These are phyloP conservation scores for Anthracocystis panici-leucophaei DNA, from an alignment of 1,284 basidiomycete species.

Conservation along the genomic window DNA sequence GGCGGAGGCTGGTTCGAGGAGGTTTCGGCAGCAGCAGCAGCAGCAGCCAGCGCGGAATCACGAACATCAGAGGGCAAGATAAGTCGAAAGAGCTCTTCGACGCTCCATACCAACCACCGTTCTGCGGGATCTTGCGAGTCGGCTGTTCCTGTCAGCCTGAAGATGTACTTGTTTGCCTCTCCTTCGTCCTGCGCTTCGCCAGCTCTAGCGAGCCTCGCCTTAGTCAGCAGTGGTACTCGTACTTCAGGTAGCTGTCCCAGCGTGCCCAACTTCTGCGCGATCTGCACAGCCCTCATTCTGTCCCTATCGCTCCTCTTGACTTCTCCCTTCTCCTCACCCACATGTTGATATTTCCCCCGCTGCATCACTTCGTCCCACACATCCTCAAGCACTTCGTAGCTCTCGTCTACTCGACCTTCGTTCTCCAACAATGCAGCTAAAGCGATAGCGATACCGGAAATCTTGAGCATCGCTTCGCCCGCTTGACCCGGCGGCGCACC, in stretches of 20 bases:
- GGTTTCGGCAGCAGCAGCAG: slow-evolving; percentile 6
- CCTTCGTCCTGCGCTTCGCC: slow-evolving; percentile 13
- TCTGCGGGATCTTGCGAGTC: slow-evolving; percentile 57
- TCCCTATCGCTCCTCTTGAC: slow-evolving; percentile 42
- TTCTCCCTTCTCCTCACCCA: slow-evolving; percentile 26
- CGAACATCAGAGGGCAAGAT: slow-evolving; percentile 36
- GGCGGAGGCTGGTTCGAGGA: not conserved
- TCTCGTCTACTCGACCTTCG: slow-evolving; percentile 42
- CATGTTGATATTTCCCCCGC: slow-evolving; percentile 20
- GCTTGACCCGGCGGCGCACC: slow-evolving; percentile 14
- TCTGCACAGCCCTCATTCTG: slow-evolving; percentile 59
- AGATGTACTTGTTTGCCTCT: slow-evolving; percentile 19
- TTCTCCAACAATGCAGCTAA: slow-evolving; percentile 64
- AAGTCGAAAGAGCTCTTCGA: slow-evolving; percentile 65
- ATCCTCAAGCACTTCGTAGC: slow-evolving; percentile 57
- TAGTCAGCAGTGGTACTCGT: slow-evolving; percentile 20
- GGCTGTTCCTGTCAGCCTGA: slow-evolving; percentile 37
- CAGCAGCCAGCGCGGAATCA: slow-evolving; percentile 37
- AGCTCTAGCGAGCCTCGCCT: slow-evolving; percentile 4
- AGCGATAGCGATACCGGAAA: slow-evolving; percentile 67
- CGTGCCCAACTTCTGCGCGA: slow-evolving; percentile 64
- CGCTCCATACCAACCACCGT: slow-evolving; percentile 68
- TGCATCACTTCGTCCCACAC: slow-evolving; percentile 59
- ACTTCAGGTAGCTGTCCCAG: slow-evolving; percentile 56
- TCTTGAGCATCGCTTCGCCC: slow-evolving; percentile 61